Evolutionary conservation across 768 basidiomycete genomes (phyloP).

Genomic region (Pleurotus cornucopiae): DNA sequence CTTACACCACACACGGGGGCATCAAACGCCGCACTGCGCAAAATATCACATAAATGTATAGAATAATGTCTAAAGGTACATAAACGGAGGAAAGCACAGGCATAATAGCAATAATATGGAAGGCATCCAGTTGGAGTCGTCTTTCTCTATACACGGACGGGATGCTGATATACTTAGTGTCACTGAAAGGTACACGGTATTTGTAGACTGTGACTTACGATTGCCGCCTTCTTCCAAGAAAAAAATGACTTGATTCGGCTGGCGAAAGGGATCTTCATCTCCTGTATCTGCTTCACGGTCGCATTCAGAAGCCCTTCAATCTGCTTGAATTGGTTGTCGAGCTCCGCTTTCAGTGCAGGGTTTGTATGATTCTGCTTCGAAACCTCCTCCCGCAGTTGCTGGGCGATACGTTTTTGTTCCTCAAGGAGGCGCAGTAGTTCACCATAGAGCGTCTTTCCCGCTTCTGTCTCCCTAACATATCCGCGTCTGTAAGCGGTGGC

Average conservation of each 20-base stretch:
- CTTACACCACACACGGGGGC: too few relatives aligned
- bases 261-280: conserved; percentile 20
- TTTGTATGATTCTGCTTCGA: conserved; percentile 1
- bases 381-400: conserved; percentile 13
- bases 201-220: background rate
- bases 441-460: conserved; percentile 4
- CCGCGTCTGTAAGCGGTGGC: too few relatives aligned
- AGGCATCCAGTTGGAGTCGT: too few relatives aligned
- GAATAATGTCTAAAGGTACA: too few relatives aligned
- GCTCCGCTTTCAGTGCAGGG: conserved; percentile 13
- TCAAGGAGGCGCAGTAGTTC: conserved; percentile 6
- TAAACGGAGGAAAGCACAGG: too few relatives aligned
- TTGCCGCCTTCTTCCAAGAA: conserved; percentile 7
- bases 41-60: too few relatives aligned
- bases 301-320: conserved; percentile 18
- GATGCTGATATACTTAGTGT: too few relatives aligned
- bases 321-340: conserved; percentile 13
- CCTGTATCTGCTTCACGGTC: conserved; percentile 16
- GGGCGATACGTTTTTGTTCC: conserved; percentile 12
- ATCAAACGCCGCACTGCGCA: too few relatives aligned
- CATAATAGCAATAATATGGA: too few relatives aligned
- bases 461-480: conserved; percentile 7
- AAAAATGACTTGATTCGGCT: conserved; percentile 15
- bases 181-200: too few relatives aligned
- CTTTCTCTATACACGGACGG: too few relatives aligned